Base-by-base conservation (phyloP, 768 basidiomycete genomes). In the Clitopilus hobsonii region DNA sequence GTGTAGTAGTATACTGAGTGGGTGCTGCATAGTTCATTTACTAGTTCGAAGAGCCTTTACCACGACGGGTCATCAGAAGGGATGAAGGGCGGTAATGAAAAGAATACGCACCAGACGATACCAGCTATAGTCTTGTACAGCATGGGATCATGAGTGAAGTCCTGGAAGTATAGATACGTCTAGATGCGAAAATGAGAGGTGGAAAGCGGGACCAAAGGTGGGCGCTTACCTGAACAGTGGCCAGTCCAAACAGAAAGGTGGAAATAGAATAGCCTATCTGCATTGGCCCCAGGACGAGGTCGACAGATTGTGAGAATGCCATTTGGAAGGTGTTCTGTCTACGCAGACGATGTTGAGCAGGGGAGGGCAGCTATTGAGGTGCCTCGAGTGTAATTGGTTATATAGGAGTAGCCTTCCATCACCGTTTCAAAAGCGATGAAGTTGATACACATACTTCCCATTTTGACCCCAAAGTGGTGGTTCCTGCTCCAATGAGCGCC, bases 131-230 rank as follows among this genome's bases (percentile, higher is more conserved):
- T 20, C 22, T 23, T 45, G 41, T 45, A 45, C 10, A 23, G 18
- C 10, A 45, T 11, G 3, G 41, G 52, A 18, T 53, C 52, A 6
- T 41, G 4, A 16, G 6, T 27, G 23, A 53, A 53, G 32, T 53
- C 52, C 52, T 41, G 52, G 23, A 38, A 53, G 32, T 53, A 53
- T 1, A 53, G 30, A 27, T 53, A 53, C 10, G 30, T 53, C 52
- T 53, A 14, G 11, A 11, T 3, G 10, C 5, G 11, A 53, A 24
- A 38, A 45, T 1, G 8, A 25, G 22, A 6, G 24, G 32, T n/a
- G 10, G 7, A 26, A 1, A 24, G 10, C 18, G 5, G 32, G n/a
- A 26, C 1, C 25, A 24, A 28, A 18, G 18, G 22, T 11, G 20
- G 32, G 6, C 20, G 6, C 32, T 24, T 25, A 53, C 52, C 32